Percentiles rank a stretch among this genome's conserved stretches.
These are phyloP conservation scores for Sugiyamaella qingdaonensis DNA, from an alignment of 805 yeast species.

Conservation along the genomic window DNA sequence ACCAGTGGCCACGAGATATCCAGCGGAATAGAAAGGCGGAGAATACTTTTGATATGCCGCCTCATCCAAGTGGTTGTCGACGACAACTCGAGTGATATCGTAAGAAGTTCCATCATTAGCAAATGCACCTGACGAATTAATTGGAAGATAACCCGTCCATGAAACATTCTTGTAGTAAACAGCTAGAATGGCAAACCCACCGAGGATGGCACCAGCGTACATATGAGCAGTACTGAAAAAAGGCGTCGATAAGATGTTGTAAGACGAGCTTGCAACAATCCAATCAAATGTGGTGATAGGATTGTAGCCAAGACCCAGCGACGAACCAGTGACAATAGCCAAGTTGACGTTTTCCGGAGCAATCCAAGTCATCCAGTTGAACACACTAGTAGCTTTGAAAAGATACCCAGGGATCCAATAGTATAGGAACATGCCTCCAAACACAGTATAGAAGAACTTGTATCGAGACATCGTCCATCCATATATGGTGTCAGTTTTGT, in stretches of 20 bases:
- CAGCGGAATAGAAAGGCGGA: constrained; percentile 67
- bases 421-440: constrained; percentile 47
- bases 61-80: constrained; percentile 42
- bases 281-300: constrained; percentile 47
- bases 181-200: constrained; percentile 43
- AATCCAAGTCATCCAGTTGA: constrained; percentile 63
- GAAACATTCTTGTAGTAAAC: constrained; percentile 52
- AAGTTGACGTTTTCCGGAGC: constrained; percentile 50
- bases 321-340: constrained; percentile 58
- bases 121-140: constrained; percentile 49
- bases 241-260: constrained; percentile 41
- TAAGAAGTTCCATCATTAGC: constrained; percentile 50
- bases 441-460: constrained; percentile 44
- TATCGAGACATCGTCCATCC: constrained; percentile 61
- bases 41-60: constrained; percentile 54
- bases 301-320: constrained; percentile 43
- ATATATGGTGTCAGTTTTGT: constrained; percentile 34
- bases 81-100: constrained; percentile 43
- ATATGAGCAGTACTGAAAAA: constrained; percentile 35
- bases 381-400: constrained; percentile 57
- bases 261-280: constrained; percentile 32
- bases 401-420: constrained; percentile 68
- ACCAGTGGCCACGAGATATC: constrained; percentile 41
- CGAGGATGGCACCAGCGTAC: constrained; percentile 43
- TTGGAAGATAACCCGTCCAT: constrained; percentile 60